Evolutionary conservation across 2,329 filamentous ascomycete genomes (phyloP), one percentile per base, ranked within the genome.

Genomic region (Phyllosticta paracitricarpa): DNA sequence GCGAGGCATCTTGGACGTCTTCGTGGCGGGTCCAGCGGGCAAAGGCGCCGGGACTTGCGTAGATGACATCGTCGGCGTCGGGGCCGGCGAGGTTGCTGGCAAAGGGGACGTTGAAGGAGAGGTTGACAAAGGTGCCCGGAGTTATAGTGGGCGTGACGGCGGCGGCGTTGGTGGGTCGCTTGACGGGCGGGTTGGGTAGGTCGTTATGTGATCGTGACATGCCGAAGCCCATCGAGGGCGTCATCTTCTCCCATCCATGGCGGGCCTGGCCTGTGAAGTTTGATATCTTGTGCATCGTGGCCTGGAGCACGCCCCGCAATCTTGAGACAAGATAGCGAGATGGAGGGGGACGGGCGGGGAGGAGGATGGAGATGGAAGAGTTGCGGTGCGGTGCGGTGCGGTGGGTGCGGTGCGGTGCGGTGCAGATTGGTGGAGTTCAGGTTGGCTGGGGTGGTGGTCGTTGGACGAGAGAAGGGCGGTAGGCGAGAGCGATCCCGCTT

Each of bases 51-150:
- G 86, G 85, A 65, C 89, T 96, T 65, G 93, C 91, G 77, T 97
- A 93, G 64, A 97, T 84, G 69, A 99, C 90, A 75, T 97, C 92
- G 75, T 97, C 91, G 67, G 89, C 89, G 70, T 97, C 91, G 65
- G 94, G 94, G 35, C 94, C 94, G 65, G 89, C 84, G 64, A 99
- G 85, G 70, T 93, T 93, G 65, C 90, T 96, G 68, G 91, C 87
- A 77, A 97, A 97, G 64, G 94, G 94, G 56, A 99, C 89, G 73
- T 97, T 97, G 85, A 99, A 97, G 66, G 91, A 93, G 74, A 96
- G 88, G 76, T 95, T 91, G 75, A 97, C 89, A 66, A 85, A 86
- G 58, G 87, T 81, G 73, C 93, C 89, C 71, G 87, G 82, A 65
- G 87, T 81, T 66, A 88, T 86, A 62, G 88, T 84, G 66, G 88